Evolutionary conservation across 1,284 basidiomycete species (phyloP).

Genomic region (Papiliotrema flavescens): DNA sequence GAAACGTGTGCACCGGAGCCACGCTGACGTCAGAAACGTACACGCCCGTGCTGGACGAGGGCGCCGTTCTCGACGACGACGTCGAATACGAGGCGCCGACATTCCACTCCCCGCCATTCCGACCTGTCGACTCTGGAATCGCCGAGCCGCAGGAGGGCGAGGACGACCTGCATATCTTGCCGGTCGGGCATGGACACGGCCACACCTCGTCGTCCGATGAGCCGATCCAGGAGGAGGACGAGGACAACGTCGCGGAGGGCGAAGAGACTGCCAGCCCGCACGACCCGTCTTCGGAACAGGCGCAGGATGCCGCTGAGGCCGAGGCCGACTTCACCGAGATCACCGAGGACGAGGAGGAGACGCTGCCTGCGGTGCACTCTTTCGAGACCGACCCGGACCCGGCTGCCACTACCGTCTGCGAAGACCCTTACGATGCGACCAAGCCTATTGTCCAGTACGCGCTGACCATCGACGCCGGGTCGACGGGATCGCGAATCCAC

Average conservation of each 20-base stretch:
- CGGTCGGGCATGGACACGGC: conserved; percentile 7
- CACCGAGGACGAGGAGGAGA: conserved; percentile 27
- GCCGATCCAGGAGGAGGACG: conserved; percentile 1
- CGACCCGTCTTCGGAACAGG: conserved; percentile 24
- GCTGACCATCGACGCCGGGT: conserved; percentile 96
- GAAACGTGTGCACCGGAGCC: neutral
- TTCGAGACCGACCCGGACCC: conserved; percentile 48
- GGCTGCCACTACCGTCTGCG: conserved; percentile 55
- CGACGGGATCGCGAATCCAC: conserved; percentile 94
- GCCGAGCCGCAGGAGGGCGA: conserved; percentile 20
- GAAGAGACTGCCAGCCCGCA: conserved; percentile 19
- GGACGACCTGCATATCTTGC: conserved; percentile 24
- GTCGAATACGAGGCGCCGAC: conserved; percentile 41
- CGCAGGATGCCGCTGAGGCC: conserved; percentile 20
- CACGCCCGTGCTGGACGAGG: conserved; percentile 31
- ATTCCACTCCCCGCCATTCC: conserved; percentile 44
- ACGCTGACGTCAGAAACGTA: conserved; percentile 30
- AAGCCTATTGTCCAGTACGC: conserved; percentile 78
- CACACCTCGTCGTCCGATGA: conserved; percentile 32
- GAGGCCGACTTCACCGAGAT: conserved; percentile 36
- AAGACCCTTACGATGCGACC: conserved; percentile 53
- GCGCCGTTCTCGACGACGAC: conserved; percentile 17
- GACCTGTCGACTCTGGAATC: conserved; percentile 26
- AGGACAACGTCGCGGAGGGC: conserved; percentile 8
- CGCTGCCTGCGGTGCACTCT: conserved; percentile 12